Conservation (phyloP, 164 flowering plant species). For the Vitis cinerea region DNA sequence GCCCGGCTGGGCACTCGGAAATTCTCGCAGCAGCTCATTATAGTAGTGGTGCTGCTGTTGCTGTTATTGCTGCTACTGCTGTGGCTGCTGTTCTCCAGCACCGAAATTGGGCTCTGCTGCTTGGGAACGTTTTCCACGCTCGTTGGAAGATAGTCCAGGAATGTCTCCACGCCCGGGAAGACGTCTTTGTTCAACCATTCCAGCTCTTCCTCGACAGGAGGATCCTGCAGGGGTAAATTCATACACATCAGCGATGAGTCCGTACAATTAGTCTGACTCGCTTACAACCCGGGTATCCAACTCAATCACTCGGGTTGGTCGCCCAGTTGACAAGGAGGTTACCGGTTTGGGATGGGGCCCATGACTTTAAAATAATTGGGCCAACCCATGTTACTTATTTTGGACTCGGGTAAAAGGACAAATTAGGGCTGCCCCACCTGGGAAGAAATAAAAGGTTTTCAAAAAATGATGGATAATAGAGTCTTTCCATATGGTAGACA, state of each 20-base stretch:
- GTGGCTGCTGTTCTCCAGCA: conserved; percentile 46
- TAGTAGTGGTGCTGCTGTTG: not conserved
- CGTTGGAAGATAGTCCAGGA: conserved; percentile 30
- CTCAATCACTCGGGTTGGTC: not conserved
- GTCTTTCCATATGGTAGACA: not conserved
- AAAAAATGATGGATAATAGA: not conserved
- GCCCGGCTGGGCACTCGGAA: conserved; percentile 48
- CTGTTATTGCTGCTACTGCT: conserved; percentile 19
- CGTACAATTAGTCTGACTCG: no score
- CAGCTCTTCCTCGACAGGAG: conserved; percentile 63
- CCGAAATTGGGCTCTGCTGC: conserved; percentile 60
- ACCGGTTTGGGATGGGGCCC: not conserved
- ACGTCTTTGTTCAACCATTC: conserved; percentile 83
- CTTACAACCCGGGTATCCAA: not conserved
- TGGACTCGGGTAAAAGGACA: no score
- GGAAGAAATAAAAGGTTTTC: not conserved
- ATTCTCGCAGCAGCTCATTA: conserved; percentile 29
- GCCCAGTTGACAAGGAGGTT: not conserved
- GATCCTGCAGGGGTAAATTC: conserved; percentile 21
- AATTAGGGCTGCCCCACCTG: not conserved
- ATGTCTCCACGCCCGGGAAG: conserved; percentile 65
- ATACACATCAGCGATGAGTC: no score
- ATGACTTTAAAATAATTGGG: not conserved
- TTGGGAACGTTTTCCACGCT: conserved; percentile 23
- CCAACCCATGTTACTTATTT: not conserved